Percentiles rank a stretch among this genome's conserved stretches.
phyloP scores from a whole-genome alignment of 352 stramenopile genomes.

The Globisporangium heterothallicum region DNA sequence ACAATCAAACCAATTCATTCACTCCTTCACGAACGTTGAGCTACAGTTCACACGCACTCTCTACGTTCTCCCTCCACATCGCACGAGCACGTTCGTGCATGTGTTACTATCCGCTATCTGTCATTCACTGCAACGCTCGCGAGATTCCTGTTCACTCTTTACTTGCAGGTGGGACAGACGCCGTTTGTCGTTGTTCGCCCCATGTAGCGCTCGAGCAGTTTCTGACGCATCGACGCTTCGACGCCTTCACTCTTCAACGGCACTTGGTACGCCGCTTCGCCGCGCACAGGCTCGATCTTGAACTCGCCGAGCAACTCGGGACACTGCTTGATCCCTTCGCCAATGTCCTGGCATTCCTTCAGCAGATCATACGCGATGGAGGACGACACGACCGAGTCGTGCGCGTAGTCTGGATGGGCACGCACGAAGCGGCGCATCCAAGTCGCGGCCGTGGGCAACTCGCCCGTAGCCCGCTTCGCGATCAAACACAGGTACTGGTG shows the following conservation, averaged over 20 bases:
- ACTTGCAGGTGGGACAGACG: constrained; percentile 21
- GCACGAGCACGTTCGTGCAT: background rate
- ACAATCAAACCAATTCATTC: background rate
- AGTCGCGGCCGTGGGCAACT: constrained; percentile 94
- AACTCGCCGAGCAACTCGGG: constrained; percentile 92
- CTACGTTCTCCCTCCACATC: too few species aligned
- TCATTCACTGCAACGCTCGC: background rate
- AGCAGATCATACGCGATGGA: constrained; percentile 92
- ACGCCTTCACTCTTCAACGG: constrained; percentile 89
- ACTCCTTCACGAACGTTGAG: too few species aligned
- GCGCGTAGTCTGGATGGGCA: constrained; percentile 92
- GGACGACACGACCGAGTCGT: constrained; percentile 90
- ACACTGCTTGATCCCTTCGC: constrained; percentile 88
- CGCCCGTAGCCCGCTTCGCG: constrained; percentile 90
- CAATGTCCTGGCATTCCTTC: constrained; percentile 94
- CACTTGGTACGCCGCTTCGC: constrained; percentile 88
- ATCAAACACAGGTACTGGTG: constrained; percentile 88
- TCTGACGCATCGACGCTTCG: constrained; percentile 55
- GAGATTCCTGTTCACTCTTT: background rate
- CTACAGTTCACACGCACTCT: too few species aligned
- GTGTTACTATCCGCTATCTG: background rate
- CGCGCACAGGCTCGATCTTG: constrained; percentile 89
- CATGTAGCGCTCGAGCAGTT: constrained; percentile 46
- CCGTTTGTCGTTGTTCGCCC: constrained; percentile 18
- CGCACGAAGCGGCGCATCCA: constrained; percentile 97